These are phyloP conservation scores for Rhizomucor pusillus DNA, from an alignment of 371 early-diverging fungal genomes.

Conservation along the genomic window DNA sequence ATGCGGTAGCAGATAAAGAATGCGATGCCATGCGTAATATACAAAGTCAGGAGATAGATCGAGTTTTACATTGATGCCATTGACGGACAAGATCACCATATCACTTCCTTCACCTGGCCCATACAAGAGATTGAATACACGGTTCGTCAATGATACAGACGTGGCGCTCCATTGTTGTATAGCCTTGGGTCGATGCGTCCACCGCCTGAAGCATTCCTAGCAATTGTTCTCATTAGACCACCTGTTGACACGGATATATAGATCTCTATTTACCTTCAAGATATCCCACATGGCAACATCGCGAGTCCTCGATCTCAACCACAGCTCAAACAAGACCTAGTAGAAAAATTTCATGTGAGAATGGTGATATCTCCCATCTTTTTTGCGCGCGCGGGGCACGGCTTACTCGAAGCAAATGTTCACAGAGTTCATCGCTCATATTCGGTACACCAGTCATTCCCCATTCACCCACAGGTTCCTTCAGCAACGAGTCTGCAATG, in stretches of 20 bases:
- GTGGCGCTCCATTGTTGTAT: conserved; percentile 73
- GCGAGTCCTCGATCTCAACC: conserved; percentile 65
- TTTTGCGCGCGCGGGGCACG: neutral
- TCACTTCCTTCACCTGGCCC: conserved; percentile 60
- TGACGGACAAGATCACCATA: conserved; percentile 49
- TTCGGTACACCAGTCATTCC: conserved; percentile 36
- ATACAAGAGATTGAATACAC: conserved; percentile 61
- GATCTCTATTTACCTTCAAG: conserved; percentile 35
- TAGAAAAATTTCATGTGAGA: neutral
- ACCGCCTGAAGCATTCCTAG: conserved; percentile 59
- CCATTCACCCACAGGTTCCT: conserved; percentile 42
- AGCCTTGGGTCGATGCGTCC: conserved; percentile 71
- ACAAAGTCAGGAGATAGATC: conserved; percentile 65
- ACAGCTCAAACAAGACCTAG: conserved; percentile 68
- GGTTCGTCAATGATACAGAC: conserved; percentile 56
- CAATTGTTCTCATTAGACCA: too few relatives aligned
- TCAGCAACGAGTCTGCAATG: conserved; percentile 65
- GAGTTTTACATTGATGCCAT: conserved; percentile 57
- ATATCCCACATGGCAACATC: conserved; percentile 76
- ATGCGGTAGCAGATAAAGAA: conserved; percentile 65
- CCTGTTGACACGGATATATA: neutral
- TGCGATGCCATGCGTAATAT: conserved; percentile 72
- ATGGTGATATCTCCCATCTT: neutral
- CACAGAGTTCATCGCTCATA: conserved; percentile 79
- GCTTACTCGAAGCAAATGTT: conserved; percentile 61